Evolutionary conservation across 306 rosid species (phyloP).

Genomic region (Cucumis sativus): Cucumber_9930_V3 NC_026661.2:16434001-16434500

Average conservation of each 20-base stretch:
- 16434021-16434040: conserved; percentile 40
- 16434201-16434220: neutral
- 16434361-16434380: neutral
- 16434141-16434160: neutral
- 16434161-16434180: neutral
- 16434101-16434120: neutral
- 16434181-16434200: neutral
- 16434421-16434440: neutral
- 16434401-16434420: too few relatives aligned
- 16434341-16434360: neutral
- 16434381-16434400: neutral
- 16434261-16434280: neutral
- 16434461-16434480: neutral
- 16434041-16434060: conserved; percentile 73
- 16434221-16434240: neutral
- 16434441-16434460: neutral
- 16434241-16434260: neutral
- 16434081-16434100: neutral
- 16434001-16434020: conserved; percentile 54
- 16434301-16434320: neutral
- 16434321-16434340: neutral
- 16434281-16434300: neutral
- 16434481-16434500: neutral
- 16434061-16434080: conserved; percentile 1
- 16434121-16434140: too few relatives aligned